Percentiles rank a stretch among this genome's conserved stretches.
Conservation (phyloP, 208 protist species). For the Blechomonas ayalai region DNA sequence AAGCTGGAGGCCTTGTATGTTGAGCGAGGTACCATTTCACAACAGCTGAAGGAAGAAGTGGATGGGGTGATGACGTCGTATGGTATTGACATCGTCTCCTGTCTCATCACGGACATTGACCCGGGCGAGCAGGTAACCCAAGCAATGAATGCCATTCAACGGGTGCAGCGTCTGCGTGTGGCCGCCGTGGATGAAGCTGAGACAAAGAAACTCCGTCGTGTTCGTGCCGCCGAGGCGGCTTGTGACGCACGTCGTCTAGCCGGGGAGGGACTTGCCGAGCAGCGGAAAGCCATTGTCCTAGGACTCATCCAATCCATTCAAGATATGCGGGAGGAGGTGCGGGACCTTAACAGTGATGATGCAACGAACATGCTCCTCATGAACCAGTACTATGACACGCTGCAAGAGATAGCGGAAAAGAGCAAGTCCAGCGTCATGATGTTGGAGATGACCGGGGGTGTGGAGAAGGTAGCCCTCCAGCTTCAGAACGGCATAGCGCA, state of each 20-base stretch:
- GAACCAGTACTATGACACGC: conserved; percentile 81
- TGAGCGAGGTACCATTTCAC: conserved; percentile 63
- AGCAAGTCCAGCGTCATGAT: conserved; percentile 41
- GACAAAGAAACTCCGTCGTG: conserved; percentile 52
- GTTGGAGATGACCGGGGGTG: conserved; percentile 37
- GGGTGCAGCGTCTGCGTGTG: conserved; percentile 55
- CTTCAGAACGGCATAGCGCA: conserved; percentile 30
- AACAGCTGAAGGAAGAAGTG: conserved; percentile 62
- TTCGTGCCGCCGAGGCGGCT: conserved; percentile 67
- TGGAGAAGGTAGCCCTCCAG: conserved; percentile 49
- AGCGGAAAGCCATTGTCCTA: conserved; percentile 63
- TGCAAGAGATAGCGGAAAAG: conserved; percentile 36
- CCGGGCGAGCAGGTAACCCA: conserved; percentile 37
- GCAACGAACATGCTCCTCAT: conserved; percentile 67
- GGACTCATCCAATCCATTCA: conserved; percentile 50
- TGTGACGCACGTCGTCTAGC: conserved; percentile 56
- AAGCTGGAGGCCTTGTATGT: conserved; percentile 76
- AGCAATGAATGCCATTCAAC: conserved; percentile 78
- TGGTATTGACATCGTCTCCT: conserved; percentile 64
- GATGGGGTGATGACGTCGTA: conserved; percentile 44
- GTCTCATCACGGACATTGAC: conserved; percentile 73
- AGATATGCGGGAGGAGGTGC: conserved; percentile 33
- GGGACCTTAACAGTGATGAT: conserved; percentile 27
- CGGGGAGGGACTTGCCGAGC: conserved; percentile 47
- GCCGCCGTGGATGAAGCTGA: conserved; percentile 72